Evolutionary conservation across 1,284 basidiomycete species (phyloP).

Genomic region (Ceratobasidium sp.): DNA sequence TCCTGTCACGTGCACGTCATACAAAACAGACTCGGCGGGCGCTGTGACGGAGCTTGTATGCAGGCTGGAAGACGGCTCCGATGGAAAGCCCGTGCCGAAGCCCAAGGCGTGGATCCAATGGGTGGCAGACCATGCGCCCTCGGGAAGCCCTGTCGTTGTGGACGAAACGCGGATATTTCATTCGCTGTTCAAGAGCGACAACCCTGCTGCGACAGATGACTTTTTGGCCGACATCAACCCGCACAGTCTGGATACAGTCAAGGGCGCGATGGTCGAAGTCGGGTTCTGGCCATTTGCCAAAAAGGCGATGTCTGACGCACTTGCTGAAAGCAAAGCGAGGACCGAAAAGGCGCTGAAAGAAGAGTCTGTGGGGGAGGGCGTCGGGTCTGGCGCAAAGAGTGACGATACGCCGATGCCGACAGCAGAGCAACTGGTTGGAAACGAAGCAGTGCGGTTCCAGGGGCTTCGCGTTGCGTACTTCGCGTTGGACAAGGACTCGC

Average conservation of each 20-base stretch:
- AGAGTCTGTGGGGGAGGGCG: slow-evolving; percentile 54
- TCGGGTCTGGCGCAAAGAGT: slow-evolving; percentile 53
- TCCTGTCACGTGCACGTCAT: slow-evolving; percentile 93
- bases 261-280: slow-evolving; percentile 85
- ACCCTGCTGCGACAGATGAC: slow-evolving; percentile 79
- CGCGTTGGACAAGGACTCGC: slow-evolving; percentile 87
- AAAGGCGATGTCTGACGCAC: slow-evolving; percentile 72
- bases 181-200: slow-evolving; percentile 93
- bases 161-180: slow-evolving; percentile 95
- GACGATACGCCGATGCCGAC: slow-evolving; percentile 74
- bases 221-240: slow-evolving; percentile 83
- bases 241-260: slow-evolving; percentile 80
- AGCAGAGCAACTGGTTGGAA: slow-evolving; percentile 85
- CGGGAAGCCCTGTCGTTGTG: slow-evolving; percentile 82
- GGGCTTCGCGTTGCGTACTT: slow-evolving; percentile 97
- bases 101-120: slow-evolving; percentile 98
- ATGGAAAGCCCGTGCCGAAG: slow-evolving; percentile 70
- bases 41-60: slow-evolving; percentile 83
- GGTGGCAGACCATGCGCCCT: slow-evolving; percentile 87
- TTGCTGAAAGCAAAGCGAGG: slow-evolving; percentile 71
- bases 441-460: slow-evolving; percentile 96
- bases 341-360: slow-evolving; percentile 65
- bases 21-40: slow-evolving; percentile 79
- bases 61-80: slow-evolving; percentile 73
- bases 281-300: slow-evolving; percentile 91